Evolutionary conservation across 108 stramenopile genomes (phyloP), one percentile per base, ranked within the genome.

Genomic region (Cylindrotheca fusiformis): DNA sequence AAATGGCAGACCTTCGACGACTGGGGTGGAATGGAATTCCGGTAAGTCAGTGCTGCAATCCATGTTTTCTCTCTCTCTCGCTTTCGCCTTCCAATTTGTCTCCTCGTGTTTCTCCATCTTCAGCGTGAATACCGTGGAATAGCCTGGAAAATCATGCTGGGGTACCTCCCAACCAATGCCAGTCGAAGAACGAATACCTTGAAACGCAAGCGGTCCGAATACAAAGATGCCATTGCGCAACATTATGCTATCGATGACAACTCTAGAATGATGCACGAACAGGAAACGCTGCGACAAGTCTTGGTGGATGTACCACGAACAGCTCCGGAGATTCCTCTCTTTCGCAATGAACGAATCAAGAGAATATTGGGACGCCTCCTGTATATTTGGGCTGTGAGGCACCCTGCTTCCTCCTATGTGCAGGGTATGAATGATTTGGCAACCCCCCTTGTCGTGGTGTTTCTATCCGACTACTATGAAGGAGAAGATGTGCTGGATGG

Each of bases 341-440:
- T 99, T 83, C 95, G 90, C 19, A 90, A 97, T 55, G 93, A 94
- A 71, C 60, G 81, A 29, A 80, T 99, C 41, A 91, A 87, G 60
- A 71, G 88, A 25, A 54, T 69, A 31, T 64, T 98, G 57, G 76
- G 84, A 21, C 71, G 97, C 17, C 63, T 98, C 20, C 78, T 99
- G 20, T 99, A 97, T 80, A 85, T 97, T 55, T 99, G 96, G 95
- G 95, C 96, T 56, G 86, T 96, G 81, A 76, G 97, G n/a, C 90
- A 95, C 79, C 99, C 99, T 10, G 97, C 97, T 1, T 80, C 80
- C 50, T 82, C 85, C 26, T 99, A 99, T 67, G 99, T 99, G 20
- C 97, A 98, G 70, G 97, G 99, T 4, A 98, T 99, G 55, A 98
- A 98, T 68, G 99, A 99, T 72, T 65, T 99, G 60, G 87, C 96